Conservation (phyloP, 2,329 filamentous ascomycete species). For the Acephala macrosclerotiorum region DNA sequence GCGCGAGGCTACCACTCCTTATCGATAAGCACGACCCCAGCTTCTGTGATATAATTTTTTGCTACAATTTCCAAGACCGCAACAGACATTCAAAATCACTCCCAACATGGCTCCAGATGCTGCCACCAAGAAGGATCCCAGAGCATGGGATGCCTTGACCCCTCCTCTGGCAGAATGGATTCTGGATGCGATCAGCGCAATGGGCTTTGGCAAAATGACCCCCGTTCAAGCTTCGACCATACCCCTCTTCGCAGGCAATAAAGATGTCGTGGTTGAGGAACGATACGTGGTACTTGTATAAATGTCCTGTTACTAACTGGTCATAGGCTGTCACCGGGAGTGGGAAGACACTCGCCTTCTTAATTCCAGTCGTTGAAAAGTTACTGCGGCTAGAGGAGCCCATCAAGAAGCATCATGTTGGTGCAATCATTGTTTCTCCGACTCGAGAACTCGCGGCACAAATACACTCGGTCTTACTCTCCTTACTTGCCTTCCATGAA, state of each 20-base stretch:
- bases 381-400: constrained; percentile 82
- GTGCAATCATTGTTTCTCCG: constrained; percentile 89
- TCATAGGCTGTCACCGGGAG: constrained; percentile 82
- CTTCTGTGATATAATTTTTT: not conserved
- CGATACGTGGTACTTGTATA: not conserved
- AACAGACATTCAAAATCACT: not conserved
- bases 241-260: constrained; percentile 86
- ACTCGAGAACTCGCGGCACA: constrained; percentile 92
- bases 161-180: constrained; percentile 83
- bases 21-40: not conserved
- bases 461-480: constrained; percentile 82
- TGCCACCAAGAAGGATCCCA: constrained; percentile 52
- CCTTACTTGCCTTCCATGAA: constrained; percentile 82
- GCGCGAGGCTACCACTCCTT: not conserved
- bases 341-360: constrained; percentile 87
- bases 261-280: constrained; percentile 90
- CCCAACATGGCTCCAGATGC: constrained; percentile 36
- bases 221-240: constrained; percentile 95
- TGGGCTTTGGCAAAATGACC: constrained; percentile 89
- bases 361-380: constrained; percentile 84
- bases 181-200: constrained; percentile 80
- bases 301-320: constrained; percentile 17
- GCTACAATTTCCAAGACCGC: not conserved
- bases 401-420: constrained; percentile 88
- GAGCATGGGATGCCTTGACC: constrained; percentile 73